Evolutionary conservation across 176 grass and related monocot species (phyloP).

Genomic region (Tillandsia fasciculata): DNA sequence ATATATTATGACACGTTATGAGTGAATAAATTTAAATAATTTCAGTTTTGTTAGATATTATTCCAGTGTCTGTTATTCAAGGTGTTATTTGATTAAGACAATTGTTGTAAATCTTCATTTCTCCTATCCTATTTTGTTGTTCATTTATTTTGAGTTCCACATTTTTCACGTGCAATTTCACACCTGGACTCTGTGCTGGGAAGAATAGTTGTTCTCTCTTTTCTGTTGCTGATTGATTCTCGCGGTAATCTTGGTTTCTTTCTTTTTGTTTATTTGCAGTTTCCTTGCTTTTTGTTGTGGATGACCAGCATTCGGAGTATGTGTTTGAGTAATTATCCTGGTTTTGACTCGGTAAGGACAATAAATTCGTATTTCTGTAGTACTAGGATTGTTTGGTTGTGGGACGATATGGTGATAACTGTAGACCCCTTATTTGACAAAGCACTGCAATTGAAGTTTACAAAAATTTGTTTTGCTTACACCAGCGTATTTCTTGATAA

Average conservation of each 20-base stretch:
- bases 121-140: background rate
- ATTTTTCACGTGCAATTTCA: background rate
- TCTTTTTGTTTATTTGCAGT: slow-evolving; percentile 34
- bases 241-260: slow-evolving; percentile 1
- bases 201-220: background rate
- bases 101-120: background rate
- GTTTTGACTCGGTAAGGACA: slow-evolving; percentile 67
- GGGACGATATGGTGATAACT: no score
- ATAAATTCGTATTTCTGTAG: slow-evolving; percentile 18
- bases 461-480: no score
- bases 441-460: no score
- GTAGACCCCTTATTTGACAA: no score
- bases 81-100: background rate
- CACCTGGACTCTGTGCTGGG: background rate
- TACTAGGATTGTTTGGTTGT: no score
- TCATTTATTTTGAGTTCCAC: background rate
- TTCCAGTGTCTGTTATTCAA: background rate
- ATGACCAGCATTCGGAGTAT: slow-evolving; percentile 71
- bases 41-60: background rate
- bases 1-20: background rate
- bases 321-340: slow-evolving; percentile 72
- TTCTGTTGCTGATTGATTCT: background rate
- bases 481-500: no score
- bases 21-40: background rate
- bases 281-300: slow-evolving; percentile 77